Base-by-base conservation (phyloP, 2,329 filamentous ascomycete species). In the Aspergillus carbonarius region DNA sequence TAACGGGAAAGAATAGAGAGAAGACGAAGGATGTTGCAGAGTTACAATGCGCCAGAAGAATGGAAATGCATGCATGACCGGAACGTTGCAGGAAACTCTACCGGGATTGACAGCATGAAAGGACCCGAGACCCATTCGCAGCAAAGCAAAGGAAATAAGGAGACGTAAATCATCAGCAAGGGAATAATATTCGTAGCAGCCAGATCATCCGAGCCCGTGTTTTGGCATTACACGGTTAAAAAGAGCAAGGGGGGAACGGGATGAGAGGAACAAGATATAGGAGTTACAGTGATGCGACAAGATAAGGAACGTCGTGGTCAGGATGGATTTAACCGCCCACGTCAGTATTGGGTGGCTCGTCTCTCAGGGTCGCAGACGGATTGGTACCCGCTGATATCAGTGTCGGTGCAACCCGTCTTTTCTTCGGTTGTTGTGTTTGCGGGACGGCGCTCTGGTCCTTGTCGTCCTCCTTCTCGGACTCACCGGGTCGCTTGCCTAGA, bases 391-490 rank as follows among this genome's bases (percentile, higher is more conserved):
- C 59, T 15, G 73, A 75, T n/a, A 90, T 79, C 1, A 81, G 80
- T 1, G 87, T 91, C 4, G 88, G 89, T 4, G 88, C 88, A 66
- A 92, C 86, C 50, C 88, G 81, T 66, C 88, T 82, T 75, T 86
- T 88, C 77, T 91, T 92, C 51, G 51, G 51, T 5, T 85, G 80
- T 67, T 73, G 75, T 18, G 50, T 57, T 7, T 68, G 60, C 6
- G 83, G 80, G 15, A 82, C 82, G 48, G 81, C 80, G 34, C 62
- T 64, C 8, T 63, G 54, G 6, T 70, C 71, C 58, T 72, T 74
- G 52, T 64, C 60, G 4, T 78, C 77, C 54, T 83, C 75, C n/a
- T 74, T 76, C 61, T 77, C 78, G 6, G 77, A 76, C 55, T 81
- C 78, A 60, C 74, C 77, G 13, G 73, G 79, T 60, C 83, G 73